Percentiles rank a stretch among this genome's conserved stretches.
Conservation (phyloP, 441 rosid genomes). For the Erodium texanum region DNA sequence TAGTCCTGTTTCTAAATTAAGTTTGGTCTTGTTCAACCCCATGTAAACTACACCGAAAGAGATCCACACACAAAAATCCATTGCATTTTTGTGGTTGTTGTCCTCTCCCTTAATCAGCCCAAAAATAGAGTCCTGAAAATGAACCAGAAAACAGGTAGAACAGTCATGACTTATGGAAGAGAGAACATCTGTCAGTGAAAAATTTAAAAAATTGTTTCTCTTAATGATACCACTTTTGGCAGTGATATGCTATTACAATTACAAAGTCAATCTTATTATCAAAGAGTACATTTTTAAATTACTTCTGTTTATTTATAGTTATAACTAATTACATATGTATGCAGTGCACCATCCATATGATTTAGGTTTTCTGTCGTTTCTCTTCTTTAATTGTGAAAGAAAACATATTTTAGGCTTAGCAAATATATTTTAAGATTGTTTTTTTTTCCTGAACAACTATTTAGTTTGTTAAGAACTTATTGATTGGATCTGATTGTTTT, state of each 20-base stretch:
- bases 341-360: constrained; percentile 2
- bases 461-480: not conserved
- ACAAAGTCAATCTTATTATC: not conserved
- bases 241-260: not conserved
- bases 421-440: not conserved
- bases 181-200: not conserved
- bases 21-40: not conserved
- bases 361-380: not conserved
- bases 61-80: constrained; percentile 1
- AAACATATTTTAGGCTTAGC: not conserved
- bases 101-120: not conserved
- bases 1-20: not conserved
- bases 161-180: not conserved
- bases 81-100: not conserved
- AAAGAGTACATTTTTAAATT: not conserved
- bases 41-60: not conserved
- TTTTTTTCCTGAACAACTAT: not conserved
- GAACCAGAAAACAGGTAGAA: not conserved
- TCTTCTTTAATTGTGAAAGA: not conserved
- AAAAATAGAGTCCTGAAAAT: not conserved
- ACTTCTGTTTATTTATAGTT: not conserved
- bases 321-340: not conserved
- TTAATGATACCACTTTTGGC: not conserved
- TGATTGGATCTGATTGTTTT: not conserved
- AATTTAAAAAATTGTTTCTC: not conserved